Base-by-base conservation (phyloP, 2,329 filamentous ascomycete genomes). In the Hypoxylon sp. region DNA sequence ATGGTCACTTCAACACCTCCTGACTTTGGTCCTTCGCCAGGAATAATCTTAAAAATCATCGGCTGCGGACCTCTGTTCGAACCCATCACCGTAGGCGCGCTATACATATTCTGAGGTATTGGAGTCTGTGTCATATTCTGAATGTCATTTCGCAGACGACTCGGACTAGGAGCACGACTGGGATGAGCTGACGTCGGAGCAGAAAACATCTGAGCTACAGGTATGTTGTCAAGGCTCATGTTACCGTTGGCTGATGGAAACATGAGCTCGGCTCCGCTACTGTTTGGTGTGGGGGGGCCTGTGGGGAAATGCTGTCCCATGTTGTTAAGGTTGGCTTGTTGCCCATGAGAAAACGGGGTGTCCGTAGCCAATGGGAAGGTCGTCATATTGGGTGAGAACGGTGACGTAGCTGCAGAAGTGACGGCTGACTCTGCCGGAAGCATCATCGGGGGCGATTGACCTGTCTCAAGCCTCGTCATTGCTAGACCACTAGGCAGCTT, bases 1-100 rank as follows among this genome's bases (percentile, higher is more conserved):
- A 96, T 88, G 0, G 93, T 95, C 2, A 97, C 93, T 78, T 98
- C 94, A 58, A 93, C 94, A 46, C 94, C 94, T 66, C 94, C 94
- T 37, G 89, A 89, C 65, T 90, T 92, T 6, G 94, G 92, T 0
- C 94, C 94, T 79, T 97, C 92, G 31, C 87, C 87, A 0, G 95
- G 94, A 37, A 96, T 93, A 68, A 97, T 86, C 78, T 95, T 95
- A 77, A 93, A 91, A 22, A 97, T 95, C 17, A 88, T 87, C 1
- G 91, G 88, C 2, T 87, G 83, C 10, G 81, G 77, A 0, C 73
- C 61, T 31, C 85, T 82, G n/a, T 85, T 82, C 48, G 85, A 83
- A 54, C 83, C 83, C 61, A 86, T 81, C 6, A 79, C 80, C 30
- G 88, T 77, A 30, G 87, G 83, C 33, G 88, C 79, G 20, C 80